Percentiles rank a stretch among this genome's conserved stretches.
Conservation (phyloP, 1,284 basidiomycete genomes). For the Malassezia arunalokei region DNA sequence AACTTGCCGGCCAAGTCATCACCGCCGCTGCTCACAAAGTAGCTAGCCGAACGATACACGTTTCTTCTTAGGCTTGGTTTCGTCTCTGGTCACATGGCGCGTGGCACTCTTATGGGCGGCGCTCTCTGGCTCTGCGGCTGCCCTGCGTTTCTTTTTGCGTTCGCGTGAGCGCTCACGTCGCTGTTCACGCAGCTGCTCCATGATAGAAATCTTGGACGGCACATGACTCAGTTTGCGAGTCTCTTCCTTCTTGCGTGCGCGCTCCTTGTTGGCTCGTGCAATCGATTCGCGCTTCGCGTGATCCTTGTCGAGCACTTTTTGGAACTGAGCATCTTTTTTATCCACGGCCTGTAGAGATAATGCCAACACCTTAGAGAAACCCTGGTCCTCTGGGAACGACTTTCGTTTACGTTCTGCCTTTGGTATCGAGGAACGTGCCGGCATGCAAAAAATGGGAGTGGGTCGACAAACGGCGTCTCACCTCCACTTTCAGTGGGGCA, state of each 20-base stretch:
- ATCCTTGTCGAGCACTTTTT: slow-evolving; percentile 1
- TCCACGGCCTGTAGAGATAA: slow-evolving; percentile 9
- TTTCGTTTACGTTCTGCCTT: background rate
- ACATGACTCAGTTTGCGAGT: background rate
- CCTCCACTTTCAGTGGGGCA: too few relatives aligned
- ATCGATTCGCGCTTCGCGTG: background rate
- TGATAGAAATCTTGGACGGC: slow-evolving; percentile 3
- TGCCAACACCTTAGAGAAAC: slow-evolving; percentile 7
- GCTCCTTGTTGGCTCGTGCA: background rate
- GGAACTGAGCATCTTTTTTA: slow-evolving; percentile 7
- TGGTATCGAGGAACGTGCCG: background rate
- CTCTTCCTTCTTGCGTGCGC: background rate
- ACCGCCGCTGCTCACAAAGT: background rate
- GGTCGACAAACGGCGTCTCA: too few relatives aligned
- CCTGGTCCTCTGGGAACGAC: slow-evolving; percentile 9
- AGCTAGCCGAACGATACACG: slow-evolving; percentile 15
- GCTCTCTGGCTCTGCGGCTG: background rate
- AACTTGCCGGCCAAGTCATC: background rate
- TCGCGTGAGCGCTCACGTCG: slow-evolving; percentile 11
- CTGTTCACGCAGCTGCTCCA: slow-evolving; percentile 5
- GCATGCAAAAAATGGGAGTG: too few relatives aligned
- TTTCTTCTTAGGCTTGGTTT: slow-evolving; percentile 4
- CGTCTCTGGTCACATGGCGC: background rate
- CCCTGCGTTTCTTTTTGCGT: slow-evolving; percentile 3
- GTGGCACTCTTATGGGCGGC: background rate